Percentiles rank a stretch among this genome's conserved stretches.
Conservation (phyloP, 441 rosid genomes). For the Euphorbia schlechtendalii region DNA sequence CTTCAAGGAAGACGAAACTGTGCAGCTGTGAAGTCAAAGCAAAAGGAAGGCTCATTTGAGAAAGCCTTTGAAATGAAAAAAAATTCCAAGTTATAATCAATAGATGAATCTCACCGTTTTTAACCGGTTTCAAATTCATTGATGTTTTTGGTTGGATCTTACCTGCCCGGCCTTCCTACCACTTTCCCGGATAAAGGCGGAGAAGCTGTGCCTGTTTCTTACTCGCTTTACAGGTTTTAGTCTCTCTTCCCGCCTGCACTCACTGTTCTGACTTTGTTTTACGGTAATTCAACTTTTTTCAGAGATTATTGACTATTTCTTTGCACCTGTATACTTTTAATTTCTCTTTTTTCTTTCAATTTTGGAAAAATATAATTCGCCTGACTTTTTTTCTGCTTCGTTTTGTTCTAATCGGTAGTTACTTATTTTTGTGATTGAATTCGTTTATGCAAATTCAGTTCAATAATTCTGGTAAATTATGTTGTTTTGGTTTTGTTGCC, state of each 20-base stretch:
- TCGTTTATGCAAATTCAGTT: neutral
- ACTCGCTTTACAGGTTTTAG: constrained; percentile 13
- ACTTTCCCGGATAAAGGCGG: constrained; percentile 5
- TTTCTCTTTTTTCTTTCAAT: neutral
- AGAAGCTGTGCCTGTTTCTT: neutral
- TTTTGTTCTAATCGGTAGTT: too few relatives aligned
- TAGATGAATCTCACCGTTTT: too few relatives aligned
- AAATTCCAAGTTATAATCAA: neutral
- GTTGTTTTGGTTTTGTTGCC: constrained; percentile 6
- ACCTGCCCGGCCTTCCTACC: constrained; percentile 2
- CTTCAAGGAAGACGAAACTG: neutral
- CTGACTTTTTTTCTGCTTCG: neutral
- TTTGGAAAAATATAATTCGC: neutral
- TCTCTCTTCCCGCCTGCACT: neutral
- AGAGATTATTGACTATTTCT: constrained; percentile 15
- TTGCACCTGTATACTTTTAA: constrained; percentile 9
- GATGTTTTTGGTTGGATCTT: neutral
- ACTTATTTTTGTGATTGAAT: neutral
- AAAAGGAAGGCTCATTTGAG: neutral
- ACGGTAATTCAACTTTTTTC: neutral
- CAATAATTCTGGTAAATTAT: neutral
- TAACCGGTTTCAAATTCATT: too few relatives aligned
- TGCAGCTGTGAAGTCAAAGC: neutral
- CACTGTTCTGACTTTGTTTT: constrained; percentile 2
- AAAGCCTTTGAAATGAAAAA: neutral